Evolutionary conservation across 2,329 filamentous ascomycete genomes (phyloP), one percentile per base, ranked within the genome.

Genomic region (Trichophyton mentagrophytes): DNA sequence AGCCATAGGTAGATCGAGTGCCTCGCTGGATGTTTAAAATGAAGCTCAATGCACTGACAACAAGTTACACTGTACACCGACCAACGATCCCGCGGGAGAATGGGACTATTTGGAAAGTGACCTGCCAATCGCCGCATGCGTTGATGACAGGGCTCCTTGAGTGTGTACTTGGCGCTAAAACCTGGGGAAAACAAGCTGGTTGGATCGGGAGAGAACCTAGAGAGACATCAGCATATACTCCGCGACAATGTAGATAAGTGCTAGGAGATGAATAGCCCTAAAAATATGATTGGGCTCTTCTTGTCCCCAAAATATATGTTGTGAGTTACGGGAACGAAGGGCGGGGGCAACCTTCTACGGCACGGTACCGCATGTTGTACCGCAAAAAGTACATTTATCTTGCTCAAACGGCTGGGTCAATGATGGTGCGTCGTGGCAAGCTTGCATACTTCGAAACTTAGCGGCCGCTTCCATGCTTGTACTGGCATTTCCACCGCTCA

Each of bases 361-460:
- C 9, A 25, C n/a, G 20, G 49, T 53, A 33, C 27, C n/a, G n/a
- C n/a, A 53, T 33, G 49, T 13, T 30, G 49, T 53, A 53, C 20
- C 49, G 25, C 27, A 25, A 22, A n/a, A 53, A 30, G 49, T 15
- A 53, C 33, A 38, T 38, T 38, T 53, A 53, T 53, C 49, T 6
- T 30, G 9, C 27, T 53, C 27, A 25, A 33, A 30, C 27, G 49
- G 49, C 49, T 53, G 22, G 47, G 49, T 25, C 49, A 17, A n/a
- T 53, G 55, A 17, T 9, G 55, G 55, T 57, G 55, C 55, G n/a
- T 57, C 55, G 55, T 57, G 55, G 55, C 55, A 57, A 44, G 55
- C 55, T 42, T 57, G 55, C 55, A 44, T 38, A 17, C 20, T 57
- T 57, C 38, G 38, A 57, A 57, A 57, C 55, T 17, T 44, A 57